These are phyloP conservation scores for Mucor saturninus DNA, from an alignment of 371 early-diverging fungal species.

Conservation along the genomic window DNA sequence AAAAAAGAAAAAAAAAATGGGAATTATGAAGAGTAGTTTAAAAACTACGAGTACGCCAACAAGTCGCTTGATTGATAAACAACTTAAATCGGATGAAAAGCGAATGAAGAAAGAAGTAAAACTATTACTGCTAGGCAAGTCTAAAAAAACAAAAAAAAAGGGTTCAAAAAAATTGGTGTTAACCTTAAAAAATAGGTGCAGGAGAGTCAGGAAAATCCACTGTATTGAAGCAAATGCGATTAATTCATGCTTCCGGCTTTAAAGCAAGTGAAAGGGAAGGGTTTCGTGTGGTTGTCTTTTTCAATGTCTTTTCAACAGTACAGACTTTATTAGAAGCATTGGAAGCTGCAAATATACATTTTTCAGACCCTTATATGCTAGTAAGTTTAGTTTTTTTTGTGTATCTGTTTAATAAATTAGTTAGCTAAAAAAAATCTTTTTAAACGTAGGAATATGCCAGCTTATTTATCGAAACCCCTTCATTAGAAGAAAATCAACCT, in stretches of 20 bases:
- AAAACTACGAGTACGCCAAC: conserved; percentile 4
- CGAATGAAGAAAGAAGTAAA: conserved; percentile 84
- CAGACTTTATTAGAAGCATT: conserved; percentile 85
- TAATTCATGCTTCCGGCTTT: conserved; percentile 93
- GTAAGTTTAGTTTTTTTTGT: conserved; percentile 19
- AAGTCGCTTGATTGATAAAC: conserved; percentile 82
- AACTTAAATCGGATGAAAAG: conserved; percentile 76
- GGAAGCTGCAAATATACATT: conserved; percentile 64
- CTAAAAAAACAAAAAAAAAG: not conserved
- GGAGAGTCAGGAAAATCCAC: conserved; percentile 98
- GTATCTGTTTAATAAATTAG: conserved; percentile 10
- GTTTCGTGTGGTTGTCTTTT: conserved; percentile 86
- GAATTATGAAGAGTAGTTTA: conserved; percentile 25
- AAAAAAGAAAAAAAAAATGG: conserved; percentile 21
- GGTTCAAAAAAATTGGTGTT: not conserved
- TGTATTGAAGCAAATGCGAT: conserved; percentile 94
- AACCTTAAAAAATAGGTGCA: conserved; percentile 69
- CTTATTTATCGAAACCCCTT: conserved; percentile 41
- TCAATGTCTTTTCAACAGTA: conserved; percentile 86
- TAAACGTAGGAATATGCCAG: conserved; percentile 31
- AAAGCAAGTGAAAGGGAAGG: conserved; percentile 80
- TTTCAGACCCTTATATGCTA: conserved; percentile 65
- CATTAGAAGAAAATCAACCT: conserved; percentile 60
- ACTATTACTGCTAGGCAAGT: conserved; percentile 82
- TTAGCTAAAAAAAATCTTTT: not conserved